A percentile compares a stretch with the other conserved stretches of the same genome.
phyloP scores from a whole-genome alignment of 208 protist species.

The Jaenimonas drosophilae region DNA sequence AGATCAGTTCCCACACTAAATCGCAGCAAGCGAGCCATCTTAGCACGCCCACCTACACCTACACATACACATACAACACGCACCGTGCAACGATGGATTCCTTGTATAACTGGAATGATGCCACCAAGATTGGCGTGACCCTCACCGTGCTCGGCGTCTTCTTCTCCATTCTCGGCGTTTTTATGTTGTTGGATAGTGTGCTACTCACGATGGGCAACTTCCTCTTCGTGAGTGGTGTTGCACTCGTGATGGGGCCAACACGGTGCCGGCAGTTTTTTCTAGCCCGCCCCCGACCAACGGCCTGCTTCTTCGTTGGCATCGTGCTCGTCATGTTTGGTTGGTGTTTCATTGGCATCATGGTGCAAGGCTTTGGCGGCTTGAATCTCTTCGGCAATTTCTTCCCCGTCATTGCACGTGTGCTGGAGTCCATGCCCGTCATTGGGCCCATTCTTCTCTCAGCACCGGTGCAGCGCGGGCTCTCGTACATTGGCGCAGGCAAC shows the following conservation, averaged over 20 bases:
- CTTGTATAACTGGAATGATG: conserved; percentile 82
- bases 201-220: conserved; percentile 89
- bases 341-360: conserved; percentile 68
- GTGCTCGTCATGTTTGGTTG: conserved; percentile 67
- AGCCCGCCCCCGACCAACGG: conserved; percentile 50
- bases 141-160: conserved; percentile 76
- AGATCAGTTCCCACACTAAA: background rate
- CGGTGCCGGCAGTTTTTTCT: conserved; percentile 78
- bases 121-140: conserved; percentile 82
- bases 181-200: conserved; percentile 76
- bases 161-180: conserved; percentile 66
- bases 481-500: too few relatives aligned
- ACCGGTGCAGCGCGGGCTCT: conserved; percentile 50
- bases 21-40: background rate
- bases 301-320: conserved; percentile 84
- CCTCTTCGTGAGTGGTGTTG: conserved; percentile 76
- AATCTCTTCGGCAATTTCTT: conserved; percentile 92
- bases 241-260: conserved; percentile 73
- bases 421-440: conserved; percentile 80
- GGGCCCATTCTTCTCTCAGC: conserved; percentile 59
- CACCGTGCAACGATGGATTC: conserved; percentile 51
- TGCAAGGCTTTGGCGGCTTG: conserved; percentile 79
- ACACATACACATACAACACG: too few relatives aligned
- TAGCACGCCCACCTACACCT: too few relatives aligned
- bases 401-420: conserved; percentile 71